Conservation (phyloP, 164 flowering plant species). For the Nymphaea colorata region DNA sequence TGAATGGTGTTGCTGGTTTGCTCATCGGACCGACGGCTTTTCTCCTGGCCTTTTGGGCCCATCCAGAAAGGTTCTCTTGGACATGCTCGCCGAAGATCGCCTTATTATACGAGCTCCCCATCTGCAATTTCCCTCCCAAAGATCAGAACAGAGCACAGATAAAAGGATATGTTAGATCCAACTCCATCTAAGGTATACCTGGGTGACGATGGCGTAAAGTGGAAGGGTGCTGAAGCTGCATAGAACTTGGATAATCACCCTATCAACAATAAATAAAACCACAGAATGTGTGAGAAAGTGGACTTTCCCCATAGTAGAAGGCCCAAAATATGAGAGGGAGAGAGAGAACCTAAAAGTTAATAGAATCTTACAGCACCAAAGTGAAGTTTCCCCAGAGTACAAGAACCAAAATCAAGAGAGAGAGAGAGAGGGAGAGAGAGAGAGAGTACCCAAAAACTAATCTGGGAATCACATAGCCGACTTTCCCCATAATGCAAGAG, state of each 20-base stretch:
- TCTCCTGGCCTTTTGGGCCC: conserved; percentile 12
- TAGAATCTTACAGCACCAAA: too few relatives aligned
- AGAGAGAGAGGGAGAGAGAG: neutral
- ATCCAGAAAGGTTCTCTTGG: conserved; percentile 9
- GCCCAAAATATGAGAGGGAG: too few relatives aligned
- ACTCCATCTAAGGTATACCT: conserved; percentile 4
- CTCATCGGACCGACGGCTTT: neutral
- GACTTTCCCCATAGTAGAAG: too few relatives aligned
- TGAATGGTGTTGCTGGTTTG: too few relatives aligned
- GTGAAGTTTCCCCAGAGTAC: too few relatives aligned
- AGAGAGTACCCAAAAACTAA: conserved; percentile 10
- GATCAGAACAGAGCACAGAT: neutral
- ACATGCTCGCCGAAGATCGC: conserved; percentile 12
- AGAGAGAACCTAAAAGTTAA: too few relatives aligned
- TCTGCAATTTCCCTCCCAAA: neutral
- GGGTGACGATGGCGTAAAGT: conserved; percentile 14
- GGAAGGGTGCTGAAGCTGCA: conserved; percentile 15
- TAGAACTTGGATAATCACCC: conserved; percentile 12
- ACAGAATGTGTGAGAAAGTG: too few relatives aligned
- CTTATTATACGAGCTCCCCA: conserved; percentile 13
- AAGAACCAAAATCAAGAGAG: neutral
- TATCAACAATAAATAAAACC: neutral
- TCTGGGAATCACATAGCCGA: conserved; percentile 6
- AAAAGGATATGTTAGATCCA: neutral
- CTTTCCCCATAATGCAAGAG: conserved; percentile 12